Evolutionary conservation across 2,329 filamentous ascomycete species (phyloP).

Genomic region (Trichoderma oligosporum): DNA sequence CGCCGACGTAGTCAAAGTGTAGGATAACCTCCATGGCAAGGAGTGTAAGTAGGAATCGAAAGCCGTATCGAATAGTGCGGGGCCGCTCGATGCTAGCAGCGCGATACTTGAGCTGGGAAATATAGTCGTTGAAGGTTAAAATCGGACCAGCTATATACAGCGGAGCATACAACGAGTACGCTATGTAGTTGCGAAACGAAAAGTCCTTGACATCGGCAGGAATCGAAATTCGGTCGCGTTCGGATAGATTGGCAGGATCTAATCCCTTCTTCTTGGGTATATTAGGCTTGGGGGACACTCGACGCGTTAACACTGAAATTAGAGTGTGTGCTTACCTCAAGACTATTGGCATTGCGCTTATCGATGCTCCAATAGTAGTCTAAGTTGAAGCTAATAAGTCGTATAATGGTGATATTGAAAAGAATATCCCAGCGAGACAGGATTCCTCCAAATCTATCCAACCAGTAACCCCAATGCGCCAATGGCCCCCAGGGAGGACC

Average conservation of each 20-base stretch:
- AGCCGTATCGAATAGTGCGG: conserved; percentile 74
- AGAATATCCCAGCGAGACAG: conserved; percentile 92
- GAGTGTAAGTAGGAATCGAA: conserved; percentile 76
- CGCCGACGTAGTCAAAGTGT: conserved; percentile 90
- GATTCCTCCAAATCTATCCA: conserved; percentile 80
- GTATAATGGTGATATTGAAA: conserved; percentile 91
- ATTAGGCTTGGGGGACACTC: conserved; percentile 51
- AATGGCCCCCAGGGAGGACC: conserved; percentile 42
- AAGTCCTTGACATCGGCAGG: conserved; percentile 70
- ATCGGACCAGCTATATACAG: conserved; percentile 92
- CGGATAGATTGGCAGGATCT: conserved; percentile 80
- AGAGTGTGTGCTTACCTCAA: conserved; percentile 67
- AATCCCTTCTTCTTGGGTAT: conserved; percentile 91
- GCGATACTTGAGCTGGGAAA: conserved; percentile 75
- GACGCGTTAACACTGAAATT: background rate
- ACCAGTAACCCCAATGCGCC: conserved; percentile 61
- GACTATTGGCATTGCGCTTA: conserved; percentile 56
- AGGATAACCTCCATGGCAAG: conserved; percentile 87
- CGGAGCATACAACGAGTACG: conserved; percentile 86
- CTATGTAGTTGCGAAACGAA: conserved; percentile 80
- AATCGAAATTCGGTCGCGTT: conserved; percentile 77
- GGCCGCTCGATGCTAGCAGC: conserved; percentile 64
- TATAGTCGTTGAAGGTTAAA: conserved; percentile 96
- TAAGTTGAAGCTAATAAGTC: conserved; percentile 93
- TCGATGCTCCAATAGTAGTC: conserved; percentile 92